Percentiles rank a stretch among this genome's conserved stretches.
Evolutionary conservation across 257 asterid species (phyloP).

Genomic region (Euphrasia confusa): DNA sequence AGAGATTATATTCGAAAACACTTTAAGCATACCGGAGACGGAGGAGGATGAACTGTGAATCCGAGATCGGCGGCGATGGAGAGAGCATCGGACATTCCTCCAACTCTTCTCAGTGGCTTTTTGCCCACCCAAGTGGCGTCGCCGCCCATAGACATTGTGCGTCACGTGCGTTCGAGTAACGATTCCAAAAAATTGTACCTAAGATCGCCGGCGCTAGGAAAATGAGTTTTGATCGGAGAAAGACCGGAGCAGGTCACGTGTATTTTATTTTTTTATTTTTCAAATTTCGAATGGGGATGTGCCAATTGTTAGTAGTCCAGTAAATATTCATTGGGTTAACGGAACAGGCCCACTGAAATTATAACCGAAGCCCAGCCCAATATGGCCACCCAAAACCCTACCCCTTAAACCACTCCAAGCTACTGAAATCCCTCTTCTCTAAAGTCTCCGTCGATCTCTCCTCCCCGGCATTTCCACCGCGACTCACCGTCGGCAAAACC

Average conservation of each 20-base stretch:
- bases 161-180: not conserved
- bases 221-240: not conserved
- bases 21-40: slow-evolving; percentile 53
- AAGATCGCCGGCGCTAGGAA: slow-evolving; percentile 23
- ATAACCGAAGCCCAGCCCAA: too few species aligned
- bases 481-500: too few species aligned
- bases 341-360: too few species aligned
- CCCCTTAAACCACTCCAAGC: too few species aligned
- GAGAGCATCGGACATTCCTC: slow-evolving; percentile 97
- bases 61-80: slow-evolving; percentile 92
- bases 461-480: too few species aligned
- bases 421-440: too few species aligned
- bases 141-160: slow-evolving; percentile 60
- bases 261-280: slow-evolving; percentile 6
- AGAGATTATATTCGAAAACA: not conserved
- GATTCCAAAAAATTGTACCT: not conserved
- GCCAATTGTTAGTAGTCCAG: too few species aligned
- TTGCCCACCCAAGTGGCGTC: slow-evolving; percentile 89
- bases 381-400: too few species aligned
- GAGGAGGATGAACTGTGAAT: slow-evolving; percentile 63
- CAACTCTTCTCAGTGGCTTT: slow-evolving; percentile 76
- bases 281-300: slow-evolving; percentile 3
- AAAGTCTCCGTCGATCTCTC: too few species aligned
- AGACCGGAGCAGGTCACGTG: slow-evolving; percentile 13
- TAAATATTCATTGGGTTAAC: too few species aligned